Percentiles rank a stretch among this genome's conserved stretches.
phyloP scores from a whole-genome alignment of 179 eudicot genomes.

The Actinidia arguta region DNA sequence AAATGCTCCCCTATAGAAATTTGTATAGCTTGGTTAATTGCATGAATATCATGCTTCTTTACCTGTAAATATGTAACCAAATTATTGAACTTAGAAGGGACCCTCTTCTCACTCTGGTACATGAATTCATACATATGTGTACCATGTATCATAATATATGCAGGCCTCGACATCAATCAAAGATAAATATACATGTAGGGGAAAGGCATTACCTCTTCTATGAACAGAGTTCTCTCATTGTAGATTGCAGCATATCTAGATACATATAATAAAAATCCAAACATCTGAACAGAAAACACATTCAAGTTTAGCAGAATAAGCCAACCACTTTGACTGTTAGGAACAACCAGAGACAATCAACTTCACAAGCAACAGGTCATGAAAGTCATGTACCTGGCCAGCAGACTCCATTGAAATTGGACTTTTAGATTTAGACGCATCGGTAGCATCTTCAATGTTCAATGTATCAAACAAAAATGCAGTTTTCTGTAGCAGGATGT shows the following conservation, averaged over 20 bases:
- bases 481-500: conserved; percentile 55
- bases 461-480: conserved; percentile 58
- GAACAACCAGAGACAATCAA: not conserved
- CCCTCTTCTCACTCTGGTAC: not conserved
- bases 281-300: conserved; percentile 23
- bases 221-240: conserved; percentile 52
- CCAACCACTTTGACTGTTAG: not conserved
- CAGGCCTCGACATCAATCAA: not conserved
- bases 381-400: conserved; percentile 66
- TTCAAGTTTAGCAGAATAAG: not conserved
- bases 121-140: not conserved
- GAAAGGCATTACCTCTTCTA: conserved; percentile 65
- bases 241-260: conserved; percentile 56
- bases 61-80: not conserved
- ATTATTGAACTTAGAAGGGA: not conserved
- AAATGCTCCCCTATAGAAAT: not conserved
- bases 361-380: conserved; percentile 22
- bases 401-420: conserved; percentile 87
- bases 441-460: conserved; percentile 33
- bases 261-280: conserved; percentile 71
- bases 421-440: conserved; percentile 52
- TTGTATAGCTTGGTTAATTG: not conserved
- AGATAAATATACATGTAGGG: not conserved
- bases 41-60: not conserved
- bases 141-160: not conserved